Base-by-base conservation (phyloP, 1,284 basidiomycete species). In the Ustilago vetiveriae region DNA sequence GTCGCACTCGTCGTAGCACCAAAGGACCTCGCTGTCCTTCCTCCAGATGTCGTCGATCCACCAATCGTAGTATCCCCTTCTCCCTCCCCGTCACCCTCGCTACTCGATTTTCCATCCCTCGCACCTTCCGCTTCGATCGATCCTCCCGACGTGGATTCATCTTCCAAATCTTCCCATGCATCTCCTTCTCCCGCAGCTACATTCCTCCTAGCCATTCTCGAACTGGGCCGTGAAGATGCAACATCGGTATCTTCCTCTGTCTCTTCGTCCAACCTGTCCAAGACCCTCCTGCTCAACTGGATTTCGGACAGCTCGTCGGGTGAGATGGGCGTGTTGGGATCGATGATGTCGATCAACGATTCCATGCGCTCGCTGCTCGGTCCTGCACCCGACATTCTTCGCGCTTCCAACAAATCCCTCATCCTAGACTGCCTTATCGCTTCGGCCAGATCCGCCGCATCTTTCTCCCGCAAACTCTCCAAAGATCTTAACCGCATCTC, bases 191-290 rank as follows among this genome's bases (percentile, higher is more conserved):
- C 37, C 36, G 14, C 40, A 24, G 27, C 27, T 6, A 13, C 22
- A 7, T 22, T 36, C 11, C n/a, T 27, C 19, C 23, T 42, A 3
- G 38, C 33, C 29, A 35, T 37, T 29, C 16, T 42, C 37, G 14
- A 47, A 11, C 38, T 30, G 24, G 53, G 36, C n/a, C 60, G 23
- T 13, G 47, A 45, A 7, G 41, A 40, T 2, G 45, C 66, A 0
- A 74, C 60, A 21, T 78, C 76, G 9, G 76, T 78, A 35, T 78
- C 76, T 30, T 78, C 76, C 43, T 78, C 76, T 11, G 76, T 78
- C 57, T 78, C 76, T 39, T 78, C 76, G 36, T 78, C 76, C 17
- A 78, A 48, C 39, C 76, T 41, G 19, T 72, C 74, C 30, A 78
- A 42, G 16, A 76, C 72, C 19, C 76, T 53, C 24, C 72, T 60